Evolutionary conservation across 176 grass and related monocot species (phyloP).

Genomic region (Lolium rigidum): DNA sequence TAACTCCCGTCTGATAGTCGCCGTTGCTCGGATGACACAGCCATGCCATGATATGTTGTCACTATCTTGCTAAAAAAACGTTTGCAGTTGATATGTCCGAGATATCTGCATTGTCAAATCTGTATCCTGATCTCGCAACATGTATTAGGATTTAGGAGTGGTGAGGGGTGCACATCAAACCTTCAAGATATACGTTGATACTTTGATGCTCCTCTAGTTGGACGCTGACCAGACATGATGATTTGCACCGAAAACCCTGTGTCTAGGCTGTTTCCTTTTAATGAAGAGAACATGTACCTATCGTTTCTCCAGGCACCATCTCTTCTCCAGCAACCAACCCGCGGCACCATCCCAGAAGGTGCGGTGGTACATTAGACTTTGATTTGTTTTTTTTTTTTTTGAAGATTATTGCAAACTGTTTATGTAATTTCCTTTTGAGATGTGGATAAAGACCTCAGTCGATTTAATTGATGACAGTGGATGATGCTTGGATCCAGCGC

Average conservation of each 20-base stretch:
- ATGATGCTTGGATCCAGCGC: constrained; percentile 28
- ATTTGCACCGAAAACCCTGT: neutral
- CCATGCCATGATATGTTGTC: neutral
- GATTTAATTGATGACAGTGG: constrained; percentile 35
- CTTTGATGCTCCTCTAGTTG: constrained; percentile 4
- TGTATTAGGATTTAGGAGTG: neutral
- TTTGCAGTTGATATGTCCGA: neutral
- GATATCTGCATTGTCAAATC: neutral
- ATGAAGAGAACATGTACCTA: neutral
- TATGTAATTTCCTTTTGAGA: neutral
- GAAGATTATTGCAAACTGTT: neutral
- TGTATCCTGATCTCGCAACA: neutral
- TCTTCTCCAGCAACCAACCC: constrained; percentile 30
- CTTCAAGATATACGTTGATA: neutral
- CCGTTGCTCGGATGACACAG: neutral
- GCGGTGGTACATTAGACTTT: neutral
- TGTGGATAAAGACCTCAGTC: neutral
- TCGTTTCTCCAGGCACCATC: constrained; percentile 36
- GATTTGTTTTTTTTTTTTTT: neutral
- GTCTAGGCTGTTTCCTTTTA: neutral
- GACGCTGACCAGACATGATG: neutral
- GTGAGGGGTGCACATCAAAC: neutral
- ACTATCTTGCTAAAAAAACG: neutral
- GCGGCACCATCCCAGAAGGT: constrained; percentile 28
- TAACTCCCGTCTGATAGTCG: neutral